These are phyloP conservation scores for Cutaneotrichosporon curvatum DNA, from an alignment of 1,284 basidiomycete genomes.

Conservation along the genomic window DNA sequence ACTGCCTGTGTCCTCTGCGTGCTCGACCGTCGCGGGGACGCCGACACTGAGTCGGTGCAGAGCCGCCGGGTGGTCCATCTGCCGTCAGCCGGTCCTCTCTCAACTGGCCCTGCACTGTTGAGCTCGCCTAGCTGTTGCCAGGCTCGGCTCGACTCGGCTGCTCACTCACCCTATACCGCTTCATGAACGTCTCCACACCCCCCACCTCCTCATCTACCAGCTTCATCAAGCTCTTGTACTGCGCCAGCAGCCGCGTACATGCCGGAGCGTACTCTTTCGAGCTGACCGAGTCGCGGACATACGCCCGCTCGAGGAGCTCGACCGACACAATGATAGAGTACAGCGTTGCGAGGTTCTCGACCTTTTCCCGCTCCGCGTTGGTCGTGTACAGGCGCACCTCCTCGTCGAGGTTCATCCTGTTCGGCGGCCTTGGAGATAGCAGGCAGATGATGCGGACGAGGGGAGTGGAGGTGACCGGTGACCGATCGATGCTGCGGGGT, in stretches of 20 bases:
- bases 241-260: slow-evolving; percentile 81
- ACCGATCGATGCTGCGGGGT: neutral
- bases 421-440: neutral
- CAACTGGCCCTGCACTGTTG: no score
- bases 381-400: slow-evolving; percentile 83
- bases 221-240: slow-evolving; percentile 96
- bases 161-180: slow-evolving; percentile 65
- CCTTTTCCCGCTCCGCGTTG: slow-evolving; percentile 82
- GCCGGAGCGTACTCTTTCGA: slow-evolving; percentile 94
- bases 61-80: slow-evolving; percentile 95
- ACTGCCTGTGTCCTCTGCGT: slow-evolving; percentile 65
- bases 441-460: neutral
- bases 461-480: neutral
- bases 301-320: slow-evolving; percentile 91
- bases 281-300: slow-evolving; percentile 84
- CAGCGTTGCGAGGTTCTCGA: slow-evolving; percentile 80
- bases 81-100: no score
- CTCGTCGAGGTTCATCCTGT: slow-evolving; percentile 60
- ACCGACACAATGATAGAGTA: slow-evolving; percentile 86
- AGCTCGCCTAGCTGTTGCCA: no score
- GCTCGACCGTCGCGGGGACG: slow-evolving; percentile 93
- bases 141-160: no score
- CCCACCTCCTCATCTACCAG: slow-evolving; percentile 75
- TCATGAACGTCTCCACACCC: slow-evolving; percentile 87
- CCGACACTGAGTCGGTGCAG: slow-evolving; percentile 83